A percentile compares a stretch with the other conserved stretches of the same genome.
Conservation (phyloP, 257 asterid genomes). For the Penstemon barbatus region DNA sequence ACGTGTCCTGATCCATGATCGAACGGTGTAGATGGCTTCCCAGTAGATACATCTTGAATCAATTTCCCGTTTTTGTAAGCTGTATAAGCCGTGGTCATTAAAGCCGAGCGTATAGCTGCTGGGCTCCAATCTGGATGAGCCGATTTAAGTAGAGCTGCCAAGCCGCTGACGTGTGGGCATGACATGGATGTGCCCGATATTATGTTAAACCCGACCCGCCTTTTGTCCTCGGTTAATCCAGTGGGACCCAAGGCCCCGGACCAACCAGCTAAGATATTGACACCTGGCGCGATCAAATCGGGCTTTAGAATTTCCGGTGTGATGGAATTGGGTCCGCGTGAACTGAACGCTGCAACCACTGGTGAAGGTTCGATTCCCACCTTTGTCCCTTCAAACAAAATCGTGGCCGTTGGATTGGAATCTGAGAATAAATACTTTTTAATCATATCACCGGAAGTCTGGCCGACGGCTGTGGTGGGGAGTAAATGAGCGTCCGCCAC, state of each 20-base stretch:
- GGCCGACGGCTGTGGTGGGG: slow-evolving; percentile 37
- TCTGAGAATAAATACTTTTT: slow-evolving; percentile 26
- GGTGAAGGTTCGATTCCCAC: slow-evolving; percentile 38
- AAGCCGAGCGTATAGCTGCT: slow-evolving; percentile 55
- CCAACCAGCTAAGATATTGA: slow-evolving; percentile 40
- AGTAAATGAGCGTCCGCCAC: slow-evolving; percentile 44
- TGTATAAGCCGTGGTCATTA: slow-evolving; percentile 68
- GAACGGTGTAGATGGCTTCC: slow-evolving; percentile 73
- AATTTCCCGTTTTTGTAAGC: slow-evolving; percentile 62
- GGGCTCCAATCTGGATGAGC: slow-evolving; percentile 40
- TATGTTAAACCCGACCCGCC: slow-evolving; percentile 36
- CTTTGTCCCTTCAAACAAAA: slow-evolving; percentile 34
- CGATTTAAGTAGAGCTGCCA: slow-evolving; percentile 34
- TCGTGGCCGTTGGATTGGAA: slow-evolving; percentile 34
- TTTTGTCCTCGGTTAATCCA: slow-evolving; percentile 27
- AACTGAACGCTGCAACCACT: slow-evolving; percentile 40
- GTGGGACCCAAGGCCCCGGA: slow-evolving; percentile 35
- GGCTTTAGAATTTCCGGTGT: slow-evolving; percentile 35
- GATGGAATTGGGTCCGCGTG: slow-evolving; percentile 36
- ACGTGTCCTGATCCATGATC: slow-evolving; percentile 92
- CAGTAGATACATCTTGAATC: slow-evolving; percentile 64
- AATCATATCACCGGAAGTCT: slow-evolving; percentile 21
- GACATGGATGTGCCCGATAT: slow-evolving; percentile 42
- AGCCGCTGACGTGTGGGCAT: slow-evolving; percentile 40
- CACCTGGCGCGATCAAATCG: slow-evolving; percentile 39